Percentiles rank a stretch among this genome's conserved stretches.
phyloP scores from a whole-genome alignment of 2,329 filamentous ascomycete species.

The Colletotrichum salicis region DNA sequence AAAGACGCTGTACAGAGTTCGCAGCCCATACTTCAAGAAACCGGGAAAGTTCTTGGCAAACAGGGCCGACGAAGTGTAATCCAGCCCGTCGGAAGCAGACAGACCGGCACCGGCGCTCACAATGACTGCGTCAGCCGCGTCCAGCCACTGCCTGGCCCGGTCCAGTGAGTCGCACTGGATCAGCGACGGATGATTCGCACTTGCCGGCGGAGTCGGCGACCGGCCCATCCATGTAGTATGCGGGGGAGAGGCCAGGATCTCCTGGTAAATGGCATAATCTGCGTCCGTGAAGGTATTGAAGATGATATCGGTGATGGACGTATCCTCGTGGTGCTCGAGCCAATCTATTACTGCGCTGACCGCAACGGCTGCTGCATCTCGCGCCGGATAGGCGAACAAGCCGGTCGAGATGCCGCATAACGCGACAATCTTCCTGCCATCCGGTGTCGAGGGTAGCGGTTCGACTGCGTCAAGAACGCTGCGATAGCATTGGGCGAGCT shows the following conservation, averaged over 20 bases:
- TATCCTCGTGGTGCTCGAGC: constrained; percentile 39
- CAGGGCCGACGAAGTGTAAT: constrained; percentile 45
- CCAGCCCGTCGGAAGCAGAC: constrained; percentile 46
- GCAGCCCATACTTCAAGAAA: constrained; percentile 43
- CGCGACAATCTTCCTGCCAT: constrained; percentile 42
- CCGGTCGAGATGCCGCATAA: constrained; percentile 49
- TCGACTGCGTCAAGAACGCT: constrained; percentile 45
- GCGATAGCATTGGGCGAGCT: constrained; percentile 44
- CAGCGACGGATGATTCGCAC: constrained; percentile 1
- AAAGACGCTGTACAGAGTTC: constrained; percentile 47
- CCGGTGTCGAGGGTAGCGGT: constrained; percentile 37
- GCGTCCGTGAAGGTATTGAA: constrained; percentile 46
- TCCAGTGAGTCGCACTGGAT: constrained; percentile 21
- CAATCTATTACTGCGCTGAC: constrained; percentile 40
- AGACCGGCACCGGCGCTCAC: constrained; percentile 47
- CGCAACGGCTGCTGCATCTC: constrained; percentile 43
- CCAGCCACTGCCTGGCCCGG: constrained; percentile 40
- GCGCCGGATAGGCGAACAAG: constrained; percentile 46
- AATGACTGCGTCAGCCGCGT: constrained; percentile 40
- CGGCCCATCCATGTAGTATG: neutral
- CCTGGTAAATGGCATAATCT: constrained; percentile 37
- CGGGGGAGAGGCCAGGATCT: constrained; percentile 15
- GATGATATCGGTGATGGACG: constrained; percentile 43
- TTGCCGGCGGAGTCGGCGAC: constrained; percentile 4
- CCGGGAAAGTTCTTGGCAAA: constrained; percentile 45